Base-by-base conservation (phyloP, 2,329 filamentous ascomycete genomes). In the Polytolypa hystricis region DNA sequence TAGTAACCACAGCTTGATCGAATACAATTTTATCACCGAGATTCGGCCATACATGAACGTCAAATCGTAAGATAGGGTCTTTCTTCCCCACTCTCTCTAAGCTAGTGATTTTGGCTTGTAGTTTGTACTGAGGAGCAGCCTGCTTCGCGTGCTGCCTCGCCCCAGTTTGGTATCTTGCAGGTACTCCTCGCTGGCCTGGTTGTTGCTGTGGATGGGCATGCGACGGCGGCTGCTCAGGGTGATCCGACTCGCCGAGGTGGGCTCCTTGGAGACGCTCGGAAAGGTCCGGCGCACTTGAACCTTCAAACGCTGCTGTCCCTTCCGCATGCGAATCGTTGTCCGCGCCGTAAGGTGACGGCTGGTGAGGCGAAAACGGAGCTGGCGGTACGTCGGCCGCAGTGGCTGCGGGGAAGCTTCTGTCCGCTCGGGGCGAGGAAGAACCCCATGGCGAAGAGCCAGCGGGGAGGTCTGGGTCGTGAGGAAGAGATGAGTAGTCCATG, bases 51-150 rank as follows among this genome's bases (percentile, higher is more conserved):
- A 96, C 91, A 63, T 98, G 85, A 45, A 96, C 85, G 63, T 98
- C 91, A 56, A 98, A 98, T 50, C 85, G 77, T 42, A 98, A 63
- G 47, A 96, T 86, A 1, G 87, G 86, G 52, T 98, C 91, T 62
- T 96, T 98, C 61, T 93, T 86, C 42, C 87, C 87, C 3, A 84
- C 91, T 41, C 91, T 74, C 64, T 98, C 91, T 32, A 98, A 67
- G 2, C 83, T 86, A 1, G 87, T 95, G 45, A 98, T 86, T 67
- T 96, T 98, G 30, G 83, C 86, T 57, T 94, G 86, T 25, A 98
- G 73, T 61, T 84, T 89, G 61, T 83, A 87, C 43, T 81, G 75
- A 18, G 83, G 79, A 37, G 75, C 72, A 29, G 74, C 64, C 57
- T 54, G 61, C 30, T 55, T 55, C 25, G 53, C 46, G 35, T 53